Evolutionary conservation across 2,329 filamentous ascomycete species (phyloP).

Genomic region (Beauveria sp.): DNA sequence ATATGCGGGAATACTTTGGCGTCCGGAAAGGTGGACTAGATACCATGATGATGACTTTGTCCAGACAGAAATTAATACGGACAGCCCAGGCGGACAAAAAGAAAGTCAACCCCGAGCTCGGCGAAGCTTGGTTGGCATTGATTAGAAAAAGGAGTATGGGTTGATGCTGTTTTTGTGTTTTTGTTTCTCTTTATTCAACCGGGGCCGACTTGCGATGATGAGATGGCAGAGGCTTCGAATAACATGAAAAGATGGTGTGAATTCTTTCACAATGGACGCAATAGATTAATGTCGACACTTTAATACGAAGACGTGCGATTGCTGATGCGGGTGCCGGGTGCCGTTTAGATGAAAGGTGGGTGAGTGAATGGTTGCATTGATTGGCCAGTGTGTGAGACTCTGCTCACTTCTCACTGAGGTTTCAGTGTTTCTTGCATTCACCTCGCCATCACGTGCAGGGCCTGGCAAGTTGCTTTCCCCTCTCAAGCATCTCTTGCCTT

Average conservation of each 20-base stretch:
- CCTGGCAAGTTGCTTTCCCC: no score
- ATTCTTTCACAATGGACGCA: background rate
- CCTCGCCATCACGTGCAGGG: no score
- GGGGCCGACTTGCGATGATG: background rate
- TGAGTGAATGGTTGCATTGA: no score
- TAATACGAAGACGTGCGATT: background rate
- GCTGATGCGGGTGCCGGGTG: no score
- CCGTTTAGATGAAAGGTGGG: no score
- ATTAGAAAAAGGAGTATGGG: background rate
- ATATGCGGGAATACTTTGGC: conserved; percentile 3
- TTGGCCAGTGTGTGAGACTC: no score
- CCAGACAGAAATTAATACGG: background rate
- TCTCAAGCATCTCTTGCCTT: no score
- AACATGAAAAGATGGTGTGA: background rate
- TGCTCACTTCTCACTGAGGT: no score
- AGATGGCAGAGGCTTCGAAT: background rate
- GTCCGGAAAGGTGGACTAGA: background rate
- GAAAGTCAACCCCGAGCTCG: background rate
- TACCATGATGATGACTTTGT: conserved; percentile 4
- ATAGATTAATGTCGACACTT: background rate
- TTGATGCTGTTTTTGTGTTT: background rate
- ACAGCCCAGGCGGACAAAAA: background rate
- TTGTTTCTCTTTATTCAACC: background rate
- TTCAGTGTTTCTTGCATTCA: no score
- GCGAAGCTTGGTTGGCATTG: background rate